A percentile compares a stretch with the other conserved stretches of the same genome.
phyloP scores from a whole-genome alignment of 192 early-diverging fungal species.

The Ambispora gerdemannii region DNA sequence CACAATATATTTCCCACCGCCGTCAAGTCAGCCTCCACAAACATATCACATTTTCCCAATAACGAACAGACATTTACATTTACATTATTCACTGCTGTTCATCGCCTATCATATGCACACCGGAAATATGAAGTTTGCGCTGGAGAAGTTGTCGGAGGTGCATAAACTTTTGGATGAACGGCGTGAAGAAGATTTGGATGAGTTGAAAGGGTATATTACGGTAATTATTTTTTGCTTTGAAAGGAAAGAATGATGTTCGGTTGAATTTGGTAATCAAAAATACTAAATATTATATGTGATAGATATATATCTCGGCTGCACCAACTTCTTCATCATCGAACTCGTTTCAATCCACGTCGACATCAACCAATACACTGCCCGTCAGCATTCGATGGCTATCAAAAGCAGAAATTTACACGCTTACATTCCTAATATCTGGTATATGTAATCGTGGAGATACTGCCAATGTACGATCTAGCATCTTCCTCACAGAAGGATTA shows the following conservation, averaged over 20 bases:
- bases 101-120: conserved; percentile 31
- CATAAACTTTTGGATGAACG: conserved; percentile 28
- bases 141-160: conserved; percentile 26
- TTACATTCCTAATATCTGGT: conserved; percentile 31
- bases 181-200: conserved; percentile 4
- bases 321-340: neutral
- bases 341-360: neutral
- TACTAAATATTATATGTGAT: neutral
- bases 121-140: conserved; percentile 27
- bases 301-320: conserved; percentile 25
- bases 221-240: neutral
- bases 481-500: conserved; percentile 22
- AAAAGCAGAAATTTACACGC: conserved; percentile 28
- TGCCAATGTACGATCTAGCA: neutral
- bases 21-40: conserved; percentile 14
- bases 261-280: neutral
- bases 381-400: conserved; percentile 30
- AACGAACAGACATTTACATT: conserved; percentile 21
- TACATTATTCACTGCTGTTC: conserved; percentile 29
- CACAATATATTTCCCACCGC: conserved; percentile 27
- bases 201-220: conserved; percentile 27
- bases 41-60: conserved; percentile 23
- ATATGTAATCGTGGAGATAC: conserved; percentile 29
- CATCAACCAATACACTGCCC: conserved; percentile 1
- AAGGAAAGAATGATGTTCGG: too few species aligned